Conservation (phyloP, 257 asterid species). For the Oldenlandia corymbosa region DNA sequence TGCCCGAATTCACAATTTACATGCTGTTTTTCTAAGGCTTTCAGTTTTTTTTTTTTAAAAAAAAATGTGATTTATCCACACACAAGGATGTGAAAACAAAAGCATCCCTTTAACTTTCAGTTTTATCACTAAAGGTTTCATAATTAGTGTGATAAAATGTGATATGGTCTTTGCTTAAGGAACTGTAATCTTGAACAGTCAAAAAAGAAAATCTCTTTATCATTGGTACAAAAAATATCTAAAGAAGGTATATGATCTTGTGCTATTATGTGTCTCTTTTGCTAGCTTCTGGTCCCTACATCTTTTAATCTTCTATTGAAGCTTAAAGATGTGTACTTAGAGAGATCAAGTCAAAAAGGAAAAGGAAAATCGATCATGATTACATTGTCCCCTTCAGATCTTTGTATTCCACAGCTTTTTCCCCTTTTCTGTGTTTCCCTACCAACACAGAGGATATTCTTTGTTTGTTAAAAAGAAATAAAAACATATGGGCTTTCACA, state of each 20-base stretch:
- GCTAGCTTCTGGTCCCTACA: conserved; percentile 44
- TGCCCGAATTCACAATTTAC: no score
- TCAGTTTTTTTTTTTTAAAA: no score
- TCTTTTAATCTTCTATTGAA: conserved; percentile 39
- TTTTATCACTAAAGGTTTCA: no score
- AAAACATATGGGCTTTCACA: not conserved
- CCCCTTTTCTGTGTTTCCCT: not conserved
- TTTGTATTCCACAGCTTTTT: conserved; percentile 7
- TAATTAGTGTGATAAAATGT: no score
- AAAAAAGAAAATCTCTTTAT: conserved; percentile 16
- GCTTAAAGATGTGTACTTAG: conserved; percentile 35
- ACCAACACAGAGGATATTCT: conserved; percentile 9
- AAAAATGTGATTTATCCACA: no score
- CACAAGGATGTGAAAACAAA: conserved; percentile 7
- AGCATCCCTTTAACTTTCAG: not conserved
- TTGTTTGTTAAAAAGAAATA: not conserved
- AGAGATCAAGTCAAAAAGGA: no score
- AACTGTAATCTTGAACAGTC: conserved; percentile 25
- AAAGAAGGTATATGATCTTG: not conserved
- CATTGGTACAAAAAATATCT: conserved; percentile 1
- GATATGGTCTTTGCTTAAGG: not conserved
- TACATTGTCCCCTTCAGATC: conserved; percentile 24
- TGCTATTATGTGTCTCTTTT: conserved; percentile 4
- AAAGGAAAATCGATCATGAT: conserved; percentile 40
- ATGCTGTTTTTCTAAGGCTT: no score